Conservation (phyloP, 2,329 filamentous ascomycete genomes). For the Lizonia empirigonia region DNA sequence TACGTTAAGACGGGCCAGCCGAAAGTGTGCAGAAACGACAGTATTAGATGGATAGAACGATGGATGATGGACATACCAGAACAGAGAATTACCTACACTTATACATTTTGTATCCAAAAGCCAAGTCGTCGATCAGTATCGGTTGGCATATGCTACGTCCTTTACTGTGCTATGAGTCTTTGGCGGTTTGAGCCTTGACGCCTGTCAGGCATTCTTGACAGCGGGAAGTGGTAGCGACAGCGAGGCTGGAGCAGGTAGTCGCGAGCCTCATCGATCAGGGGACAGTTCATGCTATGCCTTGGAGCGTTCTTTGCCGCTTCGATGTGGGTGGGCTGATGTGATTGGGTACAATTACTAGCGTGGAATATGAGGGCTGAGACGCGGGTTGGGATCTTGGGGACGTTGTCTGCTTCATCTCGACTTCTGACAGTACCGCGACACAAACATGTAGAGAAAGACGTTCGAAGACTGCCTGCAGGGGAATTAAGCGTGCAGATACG, state of each 20-base stretch:
- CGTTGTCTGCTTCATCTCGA: slow-evolving; percentile 12
- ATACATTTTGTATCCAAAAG: neutral
- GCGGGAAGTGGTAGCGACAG: neutral
- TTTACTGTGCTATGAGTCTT: slow-evolving; percentile 1
- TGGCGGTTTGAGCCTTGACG: slow-evolving; percentile 4
- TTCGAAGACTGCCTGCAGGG: neutral
- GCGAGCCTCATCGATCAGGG: slow-evolving; percentile 9
- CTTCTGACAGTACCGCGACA: slow-evolving; percentile 16
- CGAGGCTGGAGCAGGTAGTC: neutral
- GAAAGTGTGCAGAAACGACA: slow-evolving; percentile 7
- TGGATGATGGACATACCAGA: neutral
- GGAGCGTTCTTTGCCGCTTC: slow-evolving; percentile 1
- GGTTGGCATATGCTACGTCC: slow-evolving; percentile 6
- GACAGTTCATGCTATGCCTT: slow-evolving; percentile 13
- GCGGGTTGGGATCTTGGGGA: slow-evolving; percentile 3
- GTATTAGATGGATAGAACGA: neutral
- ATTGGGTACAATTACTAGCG: slow-evolving; percentile 1
- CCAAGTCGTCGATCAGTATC: slow-evolving; percentile 7
- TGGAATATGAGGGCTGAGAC: neutral
- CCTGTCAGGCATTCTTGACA: slow-evolving; percentile 5
- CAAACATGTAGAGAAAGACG: neutral
- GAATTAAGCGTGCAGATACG: neutral
- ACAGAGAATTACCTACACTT: neutral
- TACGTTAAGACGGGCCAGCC: slow-evolving; percentile 12
- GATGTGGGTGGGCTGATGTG: neutral